phyloP scores from a whole-genome alignment of 2,329 filamentous ascomycete species.

The Dryadomyces quercus-mongolicae region DNA sequence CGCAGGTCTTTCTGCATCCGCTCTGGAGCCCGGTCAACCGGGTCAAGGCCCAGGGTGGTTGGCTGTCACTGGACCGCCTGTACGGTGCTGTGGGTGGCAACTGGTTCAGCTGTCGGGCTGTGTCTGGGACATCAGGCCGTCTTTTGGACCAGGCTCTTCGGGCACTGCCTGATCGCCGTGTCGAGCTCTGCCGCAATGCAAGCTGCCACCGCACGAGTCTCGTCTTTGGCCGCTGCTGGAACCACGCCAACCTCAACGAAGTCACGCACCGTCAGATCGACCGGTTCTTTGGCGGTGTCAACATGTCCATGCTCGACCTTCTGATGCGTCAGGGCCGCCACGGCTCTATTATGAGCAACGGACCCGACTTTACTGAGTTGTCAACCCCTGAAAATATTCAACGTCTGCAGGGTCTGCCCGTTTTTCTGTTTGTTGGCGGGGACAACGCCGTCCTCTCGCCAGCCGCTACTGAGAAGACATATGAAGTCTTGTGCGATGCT shows the following conservation, averaged over 20 bases:
- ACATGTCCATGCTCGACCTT: constrained; percentile 43
- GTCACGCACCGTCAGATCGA: constrained; percentile 51
- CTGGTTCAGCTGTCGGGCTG: constrained; percentile 39
- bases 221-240: constrained; percentile 53
- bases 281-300: constrained; percentile 49
- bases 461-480: constrained; percentile 39
- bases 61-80: constrained; percentile 34
- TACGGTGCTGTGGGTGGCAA: constrained; percentile 35
- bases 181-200: constrained; percentile 49
- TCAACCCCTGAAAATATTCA: constrained; percentile 36
- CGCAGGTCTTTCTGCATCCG: constrained; percentile 53
- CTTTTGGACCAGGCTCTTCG: constrained; percentile 42
- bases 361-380: constrained; percentile 31
- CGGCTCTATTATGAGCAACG: constrained; percentile 40
- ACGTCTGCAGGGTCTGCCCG: constrained; percentile 37
- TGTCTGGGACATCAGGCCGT: constrained; percentile 26
- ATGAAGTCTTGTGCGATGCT: constrained; percentile 36
- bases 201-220: constrained; percentile 48
- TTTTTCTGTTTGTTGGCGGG: constrained; percentile 41
- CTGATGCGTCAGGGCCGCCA: constrained; percentile 43
- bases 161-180: constrained; percentile 39
- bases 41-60: constrained; percentile 38
- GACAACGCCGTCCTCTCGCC: constrained; percentile 46
- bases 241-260: constrained; percentile 52
- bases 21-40: constrained; percentile 44